phyloP scores from a whole-genome alignment of 306 rosid species.

The Cicer yamashitae region DNA sequence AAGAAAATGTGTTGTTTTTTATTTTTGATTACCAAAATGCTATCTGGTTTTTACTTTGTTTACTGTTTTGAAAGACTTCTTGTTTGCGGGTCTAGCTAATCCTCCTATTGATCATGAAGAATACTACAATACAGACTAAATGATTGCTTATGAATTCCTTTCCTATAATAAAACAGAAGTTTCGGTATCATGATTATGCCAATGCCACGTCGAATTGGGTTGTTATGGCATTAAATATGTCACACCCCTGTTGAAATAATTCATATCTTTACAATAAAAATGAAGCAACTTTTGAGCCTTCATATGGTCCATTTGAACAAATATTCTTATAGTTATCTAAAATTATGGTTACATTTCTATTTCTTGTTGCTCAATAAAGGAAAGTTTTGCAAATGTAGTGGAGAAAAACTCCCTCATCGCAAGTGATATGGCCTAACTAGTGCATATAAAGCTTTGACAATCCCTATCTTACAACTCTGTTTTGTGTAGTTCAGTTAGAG shows the following conservation, averaged over 20 bases:
- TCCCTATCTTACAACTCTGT: not conserved
- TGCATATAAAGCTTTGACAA: not conserved
- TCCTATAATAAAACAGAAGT: not conserved
- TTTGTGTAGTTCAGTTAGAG: not conserved
- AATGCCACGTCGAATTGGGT: not conserved
- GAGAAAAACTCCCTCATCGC: not conserved
- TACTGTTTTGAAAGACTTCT: not conserved
- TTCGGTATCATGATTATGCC: not conserved
- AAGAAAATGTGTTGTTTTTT: slow-evolving; percentile 1
- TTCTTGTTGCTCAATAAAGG: slow-evolving; percentile 5
- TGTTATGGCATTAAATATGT: slow-evolving; percentile 11
- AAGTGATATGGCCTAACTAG: not conserved
- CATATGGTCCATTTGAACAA: slow-evolving; percentile 24
- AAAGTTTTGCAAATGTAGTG: slow-evolving; percentile 18
- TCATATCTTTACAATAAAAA: slow-evolving; percentile 17
- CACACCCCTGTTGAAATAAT: not conserved
- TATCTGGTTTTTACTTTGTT: not conserved
- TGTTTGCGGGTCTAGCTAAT: not conserved
- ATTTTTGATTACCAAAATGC: not conserved
- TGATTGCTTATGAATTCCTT: not conserved
- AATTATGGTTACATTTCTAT: slow-evolving; percentile 13
- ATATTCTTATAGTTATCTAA: slow-evolving; percentile 9
- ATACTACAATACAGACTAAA: not conserved
- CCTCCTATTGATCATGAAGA: not conserved
- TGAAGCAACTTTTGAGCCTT: slow-evolving; percentile 13